A percentile compares a stretch with the other conserved stretches of the same genome.
Evolutionary conservation across 345 rosid genomes (phyloP).

Genomic region (Brassica carinata): DNA sequence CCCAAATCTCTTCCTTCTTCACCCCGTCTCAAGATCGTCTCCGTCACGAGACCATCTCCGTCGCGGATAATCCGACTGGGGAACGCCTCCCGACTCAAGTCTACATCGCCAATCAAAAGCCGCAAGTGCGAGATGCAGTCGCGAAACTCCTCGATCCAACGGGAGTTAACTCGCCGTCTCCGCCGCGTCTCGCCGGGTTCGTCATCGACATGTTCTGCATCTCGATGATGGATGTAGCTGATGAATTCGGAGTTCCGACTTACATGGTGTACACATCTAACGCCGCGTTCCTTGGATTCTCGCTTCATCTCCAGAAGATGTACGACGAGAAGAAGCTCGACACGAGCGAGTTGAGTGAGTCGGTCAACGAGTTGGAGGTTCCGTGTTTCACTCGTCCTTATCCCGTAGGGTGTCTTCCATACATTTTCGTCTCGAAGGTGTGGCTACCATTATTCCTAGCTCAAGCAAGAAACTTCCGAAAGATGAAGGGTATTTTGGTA

Average conservation of each 20-base stretch:
- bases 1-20: neutral
- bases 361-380: neutral
- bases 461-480: neutral
- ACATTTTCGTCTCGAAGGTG: neutral
- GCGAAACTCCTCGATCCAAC: neutral
- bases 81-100: neutral
- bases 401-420: neutral
- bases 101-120: neutral
- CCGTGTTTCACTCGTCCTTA: neutral
- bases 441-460: neutral
- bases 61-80: neutral
- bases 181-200: neutral
- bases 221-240: neutral
- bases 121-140: neutral
- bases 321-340: neutral
- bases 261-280: neutral
- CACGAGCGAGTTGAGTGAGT: neutral
- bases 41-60: neutral
- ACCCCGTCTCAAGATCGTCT: neutral
- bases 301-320: slow-evolving; percentile 1
- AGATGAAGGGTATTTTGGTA: neutral
- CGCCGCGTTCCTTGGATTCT: neutral
- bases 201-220: neutral
- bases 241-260: neutral
- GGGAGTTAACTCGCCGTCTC: neutral